Conservation (phyloP, 1,139 yeast genomes). For the Debaryomyces nepalensis region DNA sequence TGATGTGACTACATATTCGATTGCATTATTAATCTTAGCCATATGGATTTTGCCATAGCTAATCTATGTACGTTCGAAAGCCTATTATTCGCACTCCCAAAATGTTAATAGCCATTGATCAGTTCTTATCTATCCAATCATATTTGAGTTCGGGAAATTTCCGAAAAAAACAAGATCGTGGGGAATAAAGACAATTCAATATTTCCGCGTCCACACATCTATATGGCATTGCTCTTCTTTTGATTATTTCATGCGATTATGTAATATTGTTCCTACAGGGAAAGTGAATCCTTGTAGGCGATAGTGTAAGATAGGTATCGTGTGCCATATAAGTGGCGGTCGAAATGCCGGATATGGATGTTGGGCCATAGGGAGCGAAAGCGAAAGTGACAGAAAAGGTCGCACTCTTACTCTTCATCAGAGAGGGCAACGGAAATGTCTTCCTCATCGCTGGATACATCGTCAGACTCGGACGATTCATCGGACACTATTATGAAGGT, state of each 20-base stretch:
- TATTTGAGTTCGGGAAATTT: too few species aligned
- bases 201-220: background rate
- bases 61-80: background rate
- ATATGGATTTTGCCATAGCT: constrained; percentile 8
- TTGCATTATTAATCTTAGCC: constrained; percentile 8
- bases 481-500: constrained; percentile 29
- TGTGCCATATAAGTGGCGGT: background rate
- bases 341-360: background rate
- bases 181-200: background rate
- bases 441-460: constrained; percentile 24
- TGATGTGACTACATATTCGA: constrained; percentile 1
- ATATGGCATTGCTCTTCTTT: constrained; percentile 6
- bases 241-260: constrained; percentile 1
- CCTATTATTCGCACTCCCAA: constrained; percentile 3
- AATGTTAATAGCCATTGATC: constrained; percentile 7
- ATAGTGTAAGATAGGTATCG: background rate
- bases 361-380: background rate
- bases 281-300: background rate
- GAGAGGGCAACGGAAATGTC: constrained; percentile 8
- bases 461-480: constrained; percentile 20
- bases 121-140: constrained; percentile 11
- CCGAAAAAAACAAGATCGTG: constrained; percentile 1
- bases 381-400: too few species aligned
- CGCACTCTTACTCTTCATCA: constrained; percentile 2
- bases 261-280: background rate